Conservation (phyloP, 257 asterid species). For the Ballota nigra region DNA sequence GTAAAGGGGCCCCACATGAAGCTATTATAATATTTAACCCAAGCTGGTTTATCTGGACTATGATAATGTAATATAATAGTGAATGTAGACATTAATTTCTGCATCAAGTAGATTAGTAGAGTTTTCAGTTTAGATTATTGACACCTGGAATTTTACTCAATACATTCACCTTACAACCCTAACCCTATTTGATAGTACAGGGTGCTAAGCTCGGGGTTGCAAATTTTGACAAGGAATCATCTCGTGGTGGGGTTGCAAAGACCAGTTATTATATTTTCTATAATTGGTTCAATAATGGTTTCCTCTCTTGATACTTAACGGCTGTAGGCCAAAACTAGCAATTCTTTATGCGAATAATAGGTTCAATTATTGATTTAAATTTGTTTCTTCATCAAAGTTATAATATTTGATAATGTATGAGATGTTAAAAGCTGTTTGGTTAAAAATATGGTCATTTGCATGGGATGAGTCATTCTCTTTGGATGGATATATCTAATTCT, state of each 20-base stretch:
- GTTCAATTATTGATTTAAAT: no score
- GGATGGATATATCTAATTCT: no score
- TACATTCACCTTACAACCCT: neutral
- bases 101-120: neutral
- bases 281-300: conserved; percentile 20
- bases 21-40: neutral
- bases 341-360: neutral
- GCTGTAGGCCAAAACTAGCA: neutral
- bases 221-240: no score
- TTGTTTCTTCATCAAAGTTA: neutral
- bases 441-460: no score
- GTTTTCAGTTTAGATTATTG: neutral
- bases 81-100: conserved; percentile 13
- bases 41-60: conserved; percentile 16
- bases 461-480: no score
- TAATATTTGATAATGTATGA: neutral
- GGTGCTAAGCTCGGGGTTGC: neutral
- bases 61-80: neutral
- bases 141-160: neutral
- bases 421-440: no score
- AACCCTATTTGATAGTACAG: no score
- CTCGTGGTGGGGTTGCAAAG: no score
- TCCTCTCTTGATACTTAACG: neutral
- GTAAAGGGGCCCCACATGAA: neutral
- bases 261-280: neutral